phyloP scores from a whole-genome alignment of 192 early-diverging fungal genomes.

The Piromyces sp. region DNA sequence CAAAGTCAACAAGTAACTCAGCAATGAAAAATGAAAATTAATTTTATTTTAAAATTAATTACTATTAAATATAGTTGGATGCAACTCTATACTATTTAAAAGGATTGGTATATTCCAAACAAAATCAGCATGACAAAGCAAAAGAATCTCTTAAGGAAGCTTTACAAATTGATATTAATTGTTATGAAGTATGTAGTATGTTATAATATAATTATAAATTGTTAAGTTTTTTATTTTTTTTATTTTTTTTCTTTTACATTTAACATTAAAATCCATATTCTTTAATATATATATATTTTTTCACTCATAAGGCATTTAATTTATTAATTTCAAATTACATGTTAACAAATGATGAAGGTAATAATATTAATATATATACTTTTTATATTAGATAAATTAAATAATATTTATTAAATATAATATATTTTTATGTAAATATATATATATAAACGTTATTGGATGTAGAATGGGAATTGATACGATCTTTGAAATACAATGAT shows the following conservation, averaged over 20 bases:
- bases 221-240: constrained; percentile 1
- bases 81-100: constrained; percentile 40
- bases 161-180: constrained; percentile 38
- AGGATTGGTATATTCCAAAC: constrained; percentile 29
- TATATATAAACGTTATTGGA: too few species aligned
- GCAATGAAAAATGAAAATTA: background rate
- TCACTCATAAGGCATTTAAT: constrained; percentile 43
- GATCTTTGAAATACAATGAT: constrained; percentile 23
- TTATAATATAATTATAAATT: too few species aligned
- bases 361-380: too few species aligned
- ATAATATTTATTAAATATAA: too few species aligned
- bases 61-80: constrained; percentile 21
- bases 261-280: too few species aligned
- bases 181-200: constrained; percentile 36
- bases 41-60: background rate
- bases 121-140: constrained; percentile 27
- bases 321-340: constrained; percentile 33
- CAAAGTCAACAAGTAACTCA: too few species aligned
- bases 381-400: too few species aligned
- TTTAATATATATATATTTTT: too few species aligned
- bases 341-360: constrained; percentile 42
- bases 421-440: too few species aligned
- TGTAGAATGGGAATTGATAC: constrained; percentile 38
- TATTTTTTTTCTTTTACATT: too few species aligned
- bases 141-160: constrained; percentile 43